Evolutionary conservation across 805 yeast genomes (phyloP).

Genomic region (Cyberlindnera mycetangii): DNA sequence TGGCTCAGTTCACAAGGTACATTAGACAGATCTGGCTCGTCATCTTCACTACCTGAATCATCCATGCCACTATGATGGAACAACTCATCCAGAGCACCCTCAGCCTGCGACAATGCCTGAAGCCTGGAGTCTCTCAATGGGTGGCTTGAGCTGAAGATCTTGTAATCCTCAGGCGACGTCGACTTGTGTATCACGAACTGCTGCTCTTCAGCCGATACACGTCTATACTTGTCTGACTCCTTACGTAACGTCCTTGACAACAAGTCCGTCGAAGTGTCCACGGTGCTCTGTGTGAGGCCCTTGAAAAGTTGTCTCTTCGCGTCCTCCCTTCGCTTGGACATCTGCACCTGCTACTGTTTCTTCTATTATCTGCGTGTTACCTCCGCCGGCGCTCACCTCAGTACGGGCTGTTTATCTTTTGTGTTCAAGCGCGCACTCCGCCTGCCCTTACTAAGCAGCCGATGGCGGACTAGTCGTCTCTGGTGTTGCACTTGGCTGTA

Average conservation of each 20-base stretch:
- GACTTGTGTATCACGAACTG: conserved; percentile 29
- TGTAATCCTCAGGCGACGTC: conserved; percentile 25
- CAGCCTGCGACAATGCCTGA: conserved; percentile 24
- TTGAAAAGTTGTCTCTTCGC: conserved; percentile 27
- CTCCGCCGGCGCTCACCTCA: neutral
- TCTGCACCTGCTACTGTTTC: no score
- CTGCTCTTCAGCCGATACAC: conserved; percentile 7
- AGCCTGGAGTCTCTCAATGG: conserved; percentile 27
- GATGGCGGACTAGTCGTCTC: no score
- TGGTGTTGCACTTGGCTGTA: no score
- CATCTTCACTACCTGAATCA: conserved; percentile 29
- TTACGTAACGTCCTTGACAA: conserved; percentile 27
- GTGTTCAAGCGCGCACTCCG: no score
- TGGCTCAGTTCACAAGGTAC: conserved; percentile 16
- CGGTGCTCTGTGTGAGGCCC: conserved; percentile 14
- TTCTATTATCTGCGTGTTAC: neutral
- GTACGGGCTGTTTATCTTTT: neutral
- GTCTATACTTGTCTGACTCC: conserved; percentile 25
- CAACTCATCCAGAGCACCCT: conserved; percentile 26
- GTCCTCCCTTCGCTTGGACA: conserved; percentile 20
- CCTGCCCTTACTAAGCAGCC: no score
- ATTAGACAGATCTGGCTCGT: conserved; percentile 26
- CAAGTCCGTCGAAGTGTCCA: conserved; percentile 23
- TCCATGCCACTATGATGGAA: conserved; percentile 21
- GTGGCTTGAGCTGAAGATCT: conserved; percentile 22